Conservation (phyloP, 23 red algal species). For the Gracilaria caudata region DNA sequence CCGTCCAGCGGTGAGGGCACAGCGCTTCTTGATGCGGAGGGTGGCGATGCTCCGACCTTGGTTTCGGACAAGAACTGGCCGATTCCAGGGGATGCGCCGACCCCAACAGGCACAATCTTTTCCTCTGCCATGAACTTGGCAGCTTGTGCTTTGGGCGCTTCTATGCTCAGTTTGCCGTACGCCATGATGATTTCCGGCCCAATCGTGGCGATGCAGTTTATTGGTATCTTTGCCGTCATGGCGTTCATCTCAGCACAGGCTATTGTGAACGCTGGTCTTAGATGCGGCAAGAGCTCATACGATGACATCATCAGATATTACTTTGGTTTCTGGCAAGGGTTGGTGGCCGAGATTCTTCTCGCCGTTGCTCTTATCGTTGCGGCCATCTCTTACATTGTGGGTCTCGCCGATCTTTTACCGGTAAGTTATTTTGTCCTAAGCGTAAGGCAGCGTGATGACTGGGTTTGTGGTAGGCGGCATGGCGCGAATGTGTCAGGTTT, state of each 20-base stretch:
- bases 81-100: slow-evolving; percentile 28
- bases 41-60: slow-evolving; percentile 2
- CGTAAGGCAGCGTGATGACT: neutral
- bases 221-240: slow-evolving; percentile 60
- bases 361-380: slow-evolving; percentile 71
- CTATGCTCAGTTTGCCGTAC: slow-evolving; percentile 80
- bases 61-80: slow-evolving; percentile 32
- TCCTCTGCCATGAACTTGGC: slow-evolving; percentile 79
- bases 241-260: slow-evolving; percentile 55
- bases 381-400: slow-evolving; percentile 75
- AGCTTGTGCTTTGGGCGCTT: slow-evolving; percentile 80
- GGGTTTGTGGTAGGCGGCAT: neutral
- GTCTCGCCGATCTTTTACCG: slow-evolving; percentile 77
- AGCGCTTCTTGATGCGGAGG: slow-evolving; percentile 22
- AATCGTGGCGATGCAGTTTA: slow-evolving; percentile 30
- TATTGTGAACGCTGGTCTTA: slow-evolving; percentile 67
- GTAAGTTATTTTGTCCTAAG: slow-evolving; percentile 51
- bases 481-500: neutral
- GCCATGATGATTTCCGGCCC: slow-evolving; percentile 72
- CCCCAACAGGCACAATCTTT: slow-evolving; percentile 48
- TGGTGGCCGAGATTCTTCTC: slow-evolving; percentile 54
- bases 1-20: slow-evolving; percentile 13
- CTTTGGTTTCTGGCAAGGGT: slow-evolving; percentile 61
- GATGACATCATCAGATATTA: slow-evolving; percentile 58
- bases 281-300: slow-evolving; percentile 62